Base-by-base conservation (phyloP, 495 filamentous ascomycete species). In the Xylaria grammica region DNA sequence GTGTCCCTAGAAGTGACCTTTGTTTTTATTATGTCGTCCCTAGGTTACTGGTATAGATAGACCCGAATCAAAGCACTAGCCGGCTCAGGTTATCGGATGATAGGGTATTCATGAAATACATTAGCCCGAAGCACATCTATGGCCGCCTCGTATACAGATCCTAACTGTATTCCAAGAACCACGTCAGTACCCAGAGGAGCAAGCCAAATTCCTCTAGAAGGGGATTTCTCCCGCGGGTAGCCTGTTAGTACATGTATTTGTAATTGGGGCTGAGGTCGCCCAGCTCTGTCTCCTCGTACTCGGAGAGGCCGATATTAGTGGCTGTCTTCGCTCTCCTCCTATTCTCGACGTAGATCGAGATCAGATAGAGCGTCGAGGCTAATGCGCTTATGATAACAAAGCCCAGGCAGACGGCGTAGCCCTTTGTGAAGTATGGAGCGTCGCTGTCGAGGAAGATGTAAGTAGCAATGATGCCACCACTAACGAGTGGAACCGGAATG, bases 401-500 rank as follows among this genome's bases (percentile, higher is more conserved):
- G 0, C 80, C 86, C 4, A 97, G 75, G 70, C 88, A 91, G 65
- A 97, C 91, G 34, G 79, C 80, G 77, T 94, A 97, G 0, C 95
- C 95, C 22, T 84, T 84, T 15, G 78, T 86, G 74, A 89, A 97
- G 2, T 79, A 69, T 6, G 90, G 90, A 2, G 85, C 87, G 72
- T 97, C 92, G 50, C 82, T 87, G 7, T 73, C 67, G 26, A 95
- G 67, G 75, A 98, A 99, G 0, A 87, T 81, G 76, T 90, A 97
- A 0, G 92, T 94, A 0, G 94, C 85, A 60, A 97, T 93, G 67
- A 99, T 96, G 15, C 94, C 95, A 40, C 93, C 94, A 65, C 61
- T 64, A 22, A 13, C 0, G 24, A 32, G 0, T 8, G 20, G 42
- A 8, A 22, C 0, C 20, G 20, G 13, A 19, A 13, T 40, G 32